Evolutionary conservation across 371 early-diverging fungal species (phyloP).

Genomic region (Dichotomocladium elegans): DNA sequence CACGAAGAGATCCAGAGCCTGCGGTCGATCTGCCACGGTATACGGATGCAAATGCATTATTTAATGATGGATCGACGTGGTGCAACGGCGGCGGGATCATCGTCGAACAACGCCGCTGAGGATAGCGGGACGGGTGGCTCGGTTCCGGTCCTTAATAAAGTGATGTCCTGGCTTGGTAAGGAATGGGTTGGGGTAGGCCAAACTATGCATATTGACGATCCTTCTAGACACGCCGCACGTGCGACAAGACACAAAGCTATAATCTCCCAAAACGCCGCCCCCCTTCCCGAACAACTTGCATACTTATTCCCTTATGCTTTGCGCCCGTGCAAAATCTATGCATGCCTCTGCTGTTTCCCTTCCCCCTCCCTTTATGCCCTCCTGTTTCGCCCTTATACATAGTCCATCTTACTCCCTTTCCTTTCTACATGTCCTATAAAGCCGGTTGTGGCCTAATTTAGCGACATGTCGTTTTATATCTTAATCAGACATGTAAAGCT

Average conservation of each 20-base stretch:
- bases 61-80: conserved; percentile 52
- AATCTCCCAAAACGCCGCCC: no score
- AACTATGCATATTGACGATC: background rate
- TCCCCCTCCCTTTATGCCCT: background rate
- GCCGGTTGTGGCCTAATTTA: no score
- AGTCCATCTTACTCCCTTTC: no score
- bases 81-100: conserved; percentile 2
- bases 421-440: no score
- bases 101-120: conserved; percentile 8
- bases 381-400: no score
- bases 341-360: background rate
- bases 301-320: no score
- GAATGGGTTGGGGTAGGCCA: no score
- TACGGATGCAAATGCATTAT: conserved; percentile 71
- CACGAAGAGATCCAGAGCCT: conserved; percentile 70
- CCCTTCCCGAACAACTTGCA: no score
- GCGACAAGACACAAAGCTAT: conserved; percentile 41
- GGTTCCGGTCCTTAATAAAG: conserved; percentile 10
- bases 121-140: conserved; percentile 5
- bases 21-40: conserved; percentile 58
- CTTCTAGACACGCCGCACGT: conserved; percentile 16
- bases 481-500: no score
- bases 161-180: conserved; percentile 33
- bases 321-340: no score
- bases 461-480: no score